These are phyloP conservation scores for Phytophthora capsici DNA, from an alignment of 352 stramenopile species.

Conservation along the genomic window DNA sequence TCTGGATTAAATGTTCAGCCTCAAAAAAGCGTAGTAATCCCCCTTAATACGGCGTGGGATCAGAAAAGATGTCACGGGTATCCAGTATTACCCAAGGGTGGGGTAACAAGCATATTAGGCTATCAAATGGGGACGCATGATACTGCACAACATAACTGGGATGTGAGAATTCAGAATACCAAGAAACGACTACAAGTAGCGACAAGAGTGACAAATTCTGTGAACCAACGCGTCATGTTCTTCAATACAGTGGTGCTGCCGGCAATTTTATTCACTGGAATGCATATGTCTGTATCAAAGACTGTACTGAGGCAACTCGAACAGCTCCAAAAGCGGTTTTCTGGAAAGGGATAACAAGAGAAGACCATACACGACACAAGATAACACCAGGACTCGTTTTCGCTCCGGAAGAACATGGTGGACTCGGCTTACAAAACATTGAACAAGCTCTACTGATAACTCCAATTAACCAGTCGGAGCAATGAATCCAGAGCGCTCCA, in stretches of 20 bases:
- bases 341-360: conserved; percentile 4
- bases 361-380: not conserved
- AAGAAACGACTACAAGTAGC: not conserved
- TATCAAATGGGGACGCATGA: conserved; percentile 2
- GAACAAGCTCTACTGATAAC: not conserved
- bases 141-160: not conserved
- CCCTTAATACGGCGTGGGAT: not conserved
- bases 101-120: not conserved
- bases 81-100: not conserved
- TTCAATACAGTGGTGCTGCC: conserved; percentile 10
- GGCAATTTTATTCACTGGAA: conserved; percentile 7
- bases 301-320: not conserved
- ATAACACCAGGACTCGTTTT: not conserved
- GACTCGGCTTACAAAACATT: not conserved
- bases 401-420: not conserved
- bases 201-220: not conserved
- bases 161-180: not conserved
- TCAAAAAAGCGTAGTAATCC: conserved; percentile 4
- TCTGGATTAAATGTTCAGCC: conserved; percentile 7
- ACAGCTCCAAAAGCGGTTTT: conserved; percentile 15
- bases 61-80: not conserved
- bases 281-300: not conserved
- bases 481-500: not conserved
- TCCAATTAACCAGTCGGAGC: not conserved
- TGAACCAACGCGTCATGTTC: not conserved